Base-by-base conservation (phyloP, 495 filamentous ascomycete genomes). In the Penicillium longicatenatum region DNA sequence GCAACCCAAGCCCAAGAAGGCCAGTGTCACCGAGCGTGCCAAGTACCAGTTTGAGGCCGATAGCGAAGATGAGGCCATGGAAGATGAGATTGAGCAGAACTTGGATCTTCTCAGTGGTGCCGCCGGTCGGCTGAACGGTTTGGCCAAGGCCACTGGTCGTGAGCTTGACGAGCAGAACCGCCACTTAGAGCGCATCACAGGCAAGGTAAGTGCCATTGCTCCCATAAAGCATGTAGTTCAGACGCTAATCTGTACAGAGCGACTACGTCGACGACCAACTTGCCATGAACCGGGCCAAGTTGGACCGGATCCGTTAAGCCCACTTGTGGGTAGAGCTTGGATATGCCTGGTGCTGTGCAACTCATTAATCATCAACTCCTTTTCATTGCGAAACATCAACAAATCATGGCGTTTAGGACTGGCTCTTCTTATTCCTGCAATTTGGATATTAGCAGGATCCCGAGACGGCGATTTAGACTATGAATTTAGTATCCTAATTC, bases 11-110 rank as follows among this genome's bases (percentile, higher is more conserved):
- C 70, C 59, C 31, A 59, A 69, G 52, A 83, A 84, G 66, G 65
- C 76, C 12, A 88, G 77, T 45, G 72, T 89, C 16, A 83, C 85
- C 10, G 88, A 92, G 66, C 74, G 88, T 37, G 77, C 82, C 8
- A 91, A 90, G 71, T 93, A 88, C 57, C 89, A 91, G 60, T 94
- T 92, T 68, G 84, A 90, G 69, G 87, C 85, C 11, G 88, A 92
- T 65, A 85, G 83, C 35, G 86, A 89, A 55, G 87, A 92, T 51
- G 89, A 92, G 33, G 82, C 82, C 48, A 85, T 89, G 81, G 90
- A 96, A 66, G 78, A 84, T 46, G 78, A 89, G 67, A 90, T 92
- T 60, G 84, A 90, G 43, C 71, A 79, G 47, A 86, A 86, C 63
- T 62, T 90, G 62, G 81, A 87, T 65, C 72, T 82, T 41, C 70